A percentile compares a stretch with the other conserved stretches of the same genome.
phyloP scores from a whole-genome alignment of 768 basidiomycete genomes.

The Leccinum fibrillosum region DNA sequence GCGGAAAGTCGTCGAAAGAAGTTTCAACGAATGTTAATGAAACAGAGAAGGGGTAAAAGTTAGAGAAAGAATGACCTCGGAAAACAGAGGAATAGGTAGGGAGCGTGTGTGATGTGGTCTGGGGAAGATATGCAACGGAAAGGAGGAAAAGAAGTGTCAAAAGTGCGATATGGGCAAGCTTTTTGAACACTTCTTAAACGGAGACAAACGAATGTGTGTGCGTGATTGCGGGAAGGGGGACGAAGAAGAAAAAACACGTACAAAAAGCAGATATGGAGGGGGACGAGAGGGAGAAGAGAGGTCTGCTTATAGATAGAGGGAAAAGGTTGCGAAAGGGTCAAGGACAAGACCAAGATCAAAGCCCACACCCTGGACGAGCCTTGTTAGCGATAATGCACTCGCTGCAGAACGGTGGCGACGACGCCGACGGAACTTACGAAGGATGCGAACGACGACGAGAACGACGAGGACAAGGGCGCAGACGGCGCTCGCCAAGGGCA shows the following conservation, averaged over 20 bases:
- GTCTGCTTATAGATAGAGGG: constrained; percentile 39
- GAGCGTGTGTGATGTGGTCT: constrained; percentile 41
- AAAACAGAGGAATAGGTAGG: constrained; percentile 35
- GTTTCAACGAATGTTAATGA: constrained; percentile 39
- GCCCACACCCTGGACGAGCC: constrained; percentile 20
- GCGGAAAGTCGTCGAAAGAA: constrained; percentile 39
- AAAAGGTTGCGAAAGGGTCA: constrained; percentile 33
- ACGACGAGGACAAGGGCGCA: constrained; percentile 6
- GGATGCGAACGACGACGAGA: constrained; percentile 15
- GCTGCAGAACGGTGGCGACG: not conserved
- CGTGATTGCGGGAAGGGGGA: constrained; percentile 13
- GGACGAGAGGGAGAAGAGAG: constrained; percentile 27
- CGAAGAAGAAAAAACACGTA: constrained; percentile 38
- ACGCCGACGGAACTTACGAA: not conserved
- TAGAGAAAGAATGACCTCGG: constrained; percentile 50
- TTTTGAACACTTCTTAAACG: constrained; percentile 24
- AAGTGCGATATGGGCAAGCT: constrained; percentile 25
- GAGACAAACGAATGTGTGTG: constrained; percentile 34
- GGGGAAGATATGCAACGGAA: constrained; percentile 28
- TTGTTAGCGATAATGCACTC: not conserved
- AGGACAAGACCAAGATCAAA: constrained; percentile 33
- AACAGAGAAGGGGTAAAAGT: constrained; percentile 48
- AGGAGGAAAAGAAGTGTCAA: constrained; percentile 20
- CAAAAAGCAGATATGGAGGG: constrained; percentile 33
- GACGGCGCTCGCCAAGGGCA: constrained; percentile 21